Conservation (phyloP, 2,329 filamentous ascomycete genomes). For the Xylariaceae sp. region DNA sequence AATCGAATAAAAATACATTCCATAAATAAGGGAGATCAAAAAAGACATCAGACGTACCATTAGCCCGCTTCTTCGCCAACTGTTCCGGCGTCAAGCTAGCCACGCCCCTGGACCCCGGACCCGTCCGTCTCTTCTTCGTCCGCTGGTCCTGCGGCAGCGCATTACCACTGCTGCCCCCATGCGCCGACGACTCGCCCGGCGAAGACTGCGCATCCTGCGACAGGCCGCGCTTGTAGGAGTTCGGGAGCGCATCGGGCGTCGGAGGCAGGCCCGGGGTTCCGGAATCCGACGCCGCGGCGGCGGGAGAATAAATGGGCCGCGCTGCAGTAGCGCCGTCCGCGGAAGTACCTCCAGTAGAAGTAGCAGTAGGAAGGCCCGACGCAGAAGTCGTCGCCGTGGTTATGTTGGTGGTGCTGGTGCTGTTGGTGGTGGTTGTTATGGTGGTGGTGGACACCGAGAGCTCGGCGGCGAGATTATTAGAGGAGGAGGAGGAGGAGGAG, state of each 20-base stretch:
- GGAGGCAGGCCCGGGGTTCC: conserved; percentile 1
- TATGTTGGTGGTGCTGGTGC: background rate
- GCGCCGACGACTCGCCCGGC: conserved; percentile 23
- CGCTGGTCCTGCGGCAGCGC: conserved; percentile 24
- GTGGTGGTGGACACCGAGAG: background rate
- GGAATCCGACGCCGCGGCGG: conserved; percentile 1
- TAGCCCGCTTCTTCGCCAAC: conserved; percentile 60
- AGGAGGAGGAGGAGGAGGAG: too few relatives aligned
- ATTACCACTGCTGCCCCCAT: background rate
- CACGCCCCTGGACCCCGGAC: conserved; percentile 44
- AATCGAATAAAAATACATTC: background rate
- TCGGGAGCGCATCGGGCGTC: background rate
- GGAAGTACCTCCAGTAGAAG: background rate
- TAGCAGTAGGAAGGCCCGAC: background rate
- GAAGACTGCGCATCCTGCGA: conserved; percentile 22
- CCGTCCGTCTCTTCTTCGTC: conserved; percentile 44
- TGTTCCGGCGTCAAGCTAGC: conserved; percentile 68
- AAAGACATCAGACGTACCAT: conserved; percentile 39
- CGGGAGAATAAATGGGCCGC: background rate
- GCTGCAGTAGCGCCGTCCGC: background rate
- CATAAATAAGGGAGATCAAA: background rate
- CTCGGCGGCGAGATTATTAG: background rate
- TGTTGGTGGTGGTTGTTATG: background rate
- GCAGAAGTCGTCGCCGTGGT: background rate
- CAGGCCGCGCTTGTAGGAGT: conserved; percentile 24